Evolutionary conservation across 2,329 filamentous ascomycete genomes (phyloP).

Genomic region (Colletotrichum costaricense): DNA sequence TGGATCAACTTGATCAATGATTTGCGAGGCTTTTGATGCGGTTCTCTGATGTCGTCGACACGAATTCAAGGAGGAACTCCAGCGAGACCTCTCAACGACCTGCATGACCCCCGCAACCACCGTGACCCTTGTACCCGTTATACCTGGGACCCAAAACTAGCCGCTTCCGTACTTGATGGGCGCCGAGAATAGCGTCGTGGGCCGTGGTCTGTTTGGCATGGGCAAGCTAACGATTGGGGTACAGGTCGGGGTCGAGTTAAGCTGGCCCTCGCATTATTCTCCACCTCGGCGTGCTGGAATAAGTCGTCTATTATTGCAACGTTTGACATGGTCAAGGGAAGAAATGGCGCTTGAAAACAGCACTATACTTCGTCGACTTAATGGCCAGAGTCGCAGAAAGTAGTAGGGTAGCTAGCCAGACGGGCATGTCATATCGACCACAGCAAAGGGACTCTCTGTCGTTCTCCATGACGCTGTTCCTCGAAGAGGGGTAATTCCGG

Average conservation of each 20-base stretch:
- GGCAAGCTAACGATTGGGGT: background rate
- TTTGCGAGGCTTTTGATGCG: background rate
- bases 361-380: background rate
- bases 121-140: background rate
- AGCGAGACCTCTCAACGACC: background rate
- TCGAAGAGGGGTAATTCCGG: background rate
- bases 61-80: background rate
- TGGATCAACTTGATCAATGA: background rate
- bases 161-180: background rate
- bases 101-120: background rate
- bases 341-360: background rate
- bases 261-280: background rate
- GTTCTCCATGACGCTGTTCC: background rate
- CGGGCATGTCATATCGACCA: background rate
- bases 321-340: background rate
- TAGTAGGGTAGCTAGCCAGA: background rate
- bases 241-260: background rate
- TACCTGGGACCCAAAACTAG: background rate
- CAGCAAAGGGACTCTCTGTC: no score
- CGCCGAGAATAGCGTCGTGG: conserved; percentile 1
- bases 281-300: background rate
- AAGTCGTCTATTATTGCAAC: background rate
- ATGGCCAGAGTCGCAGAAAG: background rate
- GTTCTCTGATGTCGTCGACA: background rate
- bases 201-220: background rate